Evolutionary conservation across 345 rosid species (phyloP).

Genomic region (Arabidopsis suecica): DNA sequence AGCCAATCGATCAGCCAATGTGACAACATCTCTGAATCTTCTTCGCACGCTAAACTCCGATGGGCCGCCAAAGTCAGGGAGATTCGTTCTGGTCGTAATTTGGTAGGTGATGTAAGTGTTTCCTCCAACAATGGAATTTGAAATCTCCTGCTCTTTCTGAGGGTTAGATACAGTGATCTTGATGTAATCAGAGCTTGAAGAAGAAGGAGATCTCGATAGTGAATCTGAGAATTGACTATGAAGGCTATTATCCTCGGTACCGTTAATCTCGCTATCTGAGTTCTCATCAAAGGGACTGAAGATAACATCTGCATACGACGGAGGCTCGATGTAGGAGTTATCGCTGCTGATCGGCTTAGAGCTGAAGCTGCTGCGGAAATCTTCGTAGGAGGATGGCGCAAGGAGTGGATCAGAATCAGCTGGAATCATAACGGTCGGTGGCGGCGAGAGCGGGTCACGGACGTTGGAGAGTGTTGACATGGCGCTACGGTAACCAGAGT

Average conservation of each 20-base stretch:
- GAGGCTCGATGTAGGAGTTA: slow-evolving; percentile 82
- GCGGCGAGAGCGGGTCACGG: slow-evolving; percentile 62
- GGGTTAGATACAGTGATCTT: slow-evolving; percentile 87
- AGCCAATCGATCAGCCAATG: slow-evolving; percentile 75
- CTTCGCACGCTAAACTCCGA: slow-evolving; percentile 78
- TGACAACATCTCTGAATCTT: slow-evolving; percentile 82
- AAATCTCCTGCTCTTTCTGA: slow-evolving; percentile 72
- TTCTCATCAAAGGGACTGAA: slow-evolving; percentile 78
- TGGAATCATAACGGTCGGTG: slow-evolving; percentile 49
- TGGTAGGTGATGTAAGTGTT: slow-evolving; percentile 72
- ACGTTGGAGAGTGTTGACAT: slow-evolving; percentile 57
- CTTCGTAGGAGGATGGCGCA: slow-evolving; percentile 47
- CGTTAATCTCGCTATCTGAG: slow-evolving; percentile 59
- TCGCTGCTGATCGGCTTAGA: slow-evolving; percentile 44
- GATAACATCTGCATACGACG: slow-evolving; percentile 82
- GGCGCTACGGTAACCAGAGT: slow-evolving; percentile 66
- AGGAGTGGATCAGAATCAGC: slow-evolving; percentile 84
- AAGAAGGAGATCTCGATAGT: slow-evolving; percentile 66
- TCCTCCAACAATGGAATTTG: slow-evolving; percentile 82
- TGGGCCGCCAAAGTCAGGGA: slow-evolving; percentile 61
- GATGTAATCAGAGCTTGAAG: slow-evolving; percentile 58
- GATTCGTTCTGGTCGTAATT: slow-evolving; percentile 86
- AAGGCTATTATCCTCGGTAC: slow-evolving; percentile 52
- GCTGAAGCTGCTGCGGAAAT: slow-evolving; percentile 47
- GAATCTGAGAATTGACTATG: slow-evolving; percentile 50